Conservation (phyloP, 163 green algal species). For the Prototheca stagnorum region DNA sequence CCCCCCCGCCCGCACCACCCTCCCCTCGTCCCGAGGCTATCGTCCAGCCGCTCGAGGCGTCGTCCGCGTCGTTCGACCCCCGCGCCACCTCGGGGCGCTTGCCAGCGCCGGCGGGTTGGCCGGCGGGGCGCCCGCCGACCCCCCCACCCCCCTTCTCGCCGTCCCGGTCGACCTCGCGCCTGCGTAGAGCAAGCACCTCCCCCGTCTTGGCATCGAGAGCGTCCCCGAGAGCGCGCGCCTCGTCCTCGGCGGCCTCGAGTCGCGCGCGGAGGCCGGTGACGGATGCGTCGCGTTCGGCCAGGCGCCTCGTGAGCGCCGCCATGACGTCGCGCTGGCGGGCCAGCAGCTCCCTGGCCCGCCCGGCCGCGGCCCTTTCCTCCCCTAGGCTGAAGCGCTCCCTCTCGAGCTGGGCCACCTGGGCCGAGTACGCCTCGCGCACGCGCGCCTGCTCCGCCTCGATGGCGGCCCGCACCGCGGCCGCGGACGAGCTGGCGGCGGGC, state of each 20-base stretch:
- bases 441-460: conserved; percentile 42
- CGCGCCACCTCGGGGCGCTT: no score
- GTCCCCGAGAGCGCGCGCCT: conserved; percentile 49
- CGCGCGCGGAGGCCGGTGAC: conserved; percentile 76
- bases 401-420: conserved; percentile 63
- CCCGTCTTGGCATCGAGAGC: conserved; percentile 67
- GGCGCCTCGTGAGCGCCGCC: conserved; percentile 76
- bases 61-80: no score
- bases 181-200: conserved; percentile 51
- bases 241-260: conserved; percentile 42
- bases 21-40: no score
- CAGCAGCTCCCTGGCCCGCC: conserved; percentile 80
- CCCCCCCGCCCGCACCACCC: no score
- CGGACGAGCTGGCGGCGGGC: no score
- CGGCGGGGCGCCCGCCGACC: conserved; percentile 3
- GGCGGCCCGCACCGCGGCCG: conserved; percentile 47
- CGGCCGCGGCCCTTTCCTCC: conserved; percentile 52
- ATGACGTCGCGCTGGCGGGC: conserved; percentile 96
- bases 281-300: conserved; percentile 83
- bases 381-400: conserved; percentile 51
- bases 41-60: no score
- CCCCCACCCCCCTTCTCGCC: neutral
- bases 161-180: neutral
- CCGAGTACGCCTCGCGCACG: conserved; percentile 69
- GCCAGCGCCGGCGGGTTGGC: conserved; percentile 21